Evolutionary conservation across 331 rosid species (phyloP), one percentile per base, ranked within the genome.

Genomic region (Prunus yedoensis): DNA sequence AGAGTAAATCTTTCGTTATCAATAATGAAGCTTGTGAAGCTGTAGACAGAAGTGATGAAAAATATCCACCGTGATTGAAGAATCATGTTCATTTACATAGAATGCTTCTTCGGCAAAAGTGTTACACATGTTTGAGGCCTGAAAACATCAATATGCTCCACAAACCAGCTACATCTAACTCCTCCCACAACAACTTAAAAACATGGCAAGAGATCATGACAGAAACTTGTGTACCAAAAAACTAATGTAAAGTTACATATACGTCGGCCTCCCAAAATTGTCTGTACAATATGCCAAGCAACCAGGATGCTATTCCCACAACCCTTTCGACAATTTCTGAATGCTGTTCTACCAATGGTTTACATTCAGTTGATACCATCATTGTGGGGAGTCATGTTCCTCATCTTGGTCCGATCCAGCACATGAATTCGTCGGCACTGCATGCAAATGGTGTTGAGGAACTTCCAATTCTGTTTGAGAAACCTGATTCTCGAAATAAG

Each of bases 401-500:
- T 84, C 83, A 21, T 75, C 69, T 14, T 25, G 17, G 51, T 81
- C 77, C 53, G 25, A 69, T 13, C 45, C 67, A 10, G 20, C 47
- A 16, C 25, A 50, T 28, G 71, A 41, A n/a, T 17, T 18, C 11
- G 58, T 8, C 20, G 18, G 0, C 41, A 47, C 51, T 63, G 77
- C 43, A 59, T 50, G 53, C 6, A 21, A 62, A 27, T 50, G 62
- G 20, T 18, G 69, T 56, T 59, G 21, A 46, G 70, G 65, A 62
- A 21, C 58, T 52, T 78, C 80, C 17, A 57, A 11, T 61, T 83
- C 81, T 38, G 76, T 56, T 81, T 52, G 79, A 60, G 78, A 59
- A 63, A 67, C 82, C 73, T 74, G 73, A 67, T 73, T 74, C 76
- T 83, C 83, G 58, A 77, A 72, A 64, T 13, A 51, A 67, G 81